Evolutionary conservation across 2,329 filamentous ascomycete genomes (phyloP).

Genomic region (Pseudopyrenochaeta lycopersici): DNA sequence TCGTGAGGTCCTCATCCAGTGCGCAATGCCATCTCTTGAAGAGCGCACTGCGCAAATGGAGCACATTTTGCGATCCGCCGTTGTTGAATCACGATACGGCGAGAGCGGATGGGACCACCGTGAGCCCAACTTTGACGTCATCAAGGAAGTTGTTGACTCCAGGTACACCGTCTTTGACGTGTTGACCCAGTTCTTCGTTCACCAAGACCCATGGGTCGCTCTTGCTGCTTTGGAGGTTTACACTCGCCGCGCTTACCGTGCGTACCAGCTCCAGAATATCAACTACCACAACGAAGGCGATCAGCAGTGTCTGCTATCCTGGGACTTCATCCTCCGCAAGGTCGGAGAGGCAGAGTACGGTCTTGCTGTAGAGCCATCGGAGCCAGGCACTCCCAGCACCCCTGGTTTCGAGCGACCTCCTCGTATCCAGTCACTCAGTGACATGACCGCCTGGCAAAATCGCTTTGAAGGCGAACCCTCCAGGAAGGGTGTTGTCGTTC

Average conservation of each 20-base stretch:
- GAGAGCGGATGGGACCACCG: conserved; percentile 97
- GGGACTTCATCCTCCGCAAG: conserved; percentile 96
- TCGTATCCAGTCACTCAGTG: conserved; percentile 92
- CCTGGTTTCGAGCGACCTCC: conserved; percentile 74
- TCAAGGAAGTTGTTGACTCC: conserved; percentile 98
- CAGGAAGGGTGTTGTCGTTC: conserved; percentile 93
- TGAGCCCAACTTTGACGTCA: conserved; percentile 85
- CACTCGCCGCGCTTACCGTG: conserved; percentile 94
- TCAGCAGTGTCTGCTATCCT: conserved; percentile 81
- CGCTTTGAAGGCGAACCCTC: conserved; percentile 77
- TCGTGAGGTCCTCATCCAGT: conserved; percentile 96
- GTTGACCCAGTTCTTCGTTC: conserved; percentile 91
- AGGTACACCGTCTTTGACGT: conserved; percentile 99
- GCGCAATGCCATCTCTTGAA: conserved; percentile 92
- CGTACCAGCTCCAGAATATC: conserved; percentile 88
- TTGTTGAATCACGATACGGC: conserved; percentile 95
- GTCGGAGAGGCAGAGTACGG: conserved; percentile 92
- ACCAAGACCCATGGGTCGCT: conserved; percentile 93
- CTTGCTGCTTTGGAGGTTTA: conserved; percentile 95
- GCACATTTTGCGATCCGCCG: conserved; percentile 94
- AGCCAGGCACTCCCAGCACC: conserved; percentile 74
- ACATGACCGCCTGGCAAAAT: conserved; percentile 87
- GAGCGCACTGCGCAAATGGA: conserved; percentile 97
- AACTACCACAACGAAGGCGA: conserved; percentile 84
- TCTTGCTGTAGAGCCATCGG: conserved; percentile 78